phyloP scores from a whole-genome alignment of 768 basidiomycete species.

The Hericium alpestre region DNA sequence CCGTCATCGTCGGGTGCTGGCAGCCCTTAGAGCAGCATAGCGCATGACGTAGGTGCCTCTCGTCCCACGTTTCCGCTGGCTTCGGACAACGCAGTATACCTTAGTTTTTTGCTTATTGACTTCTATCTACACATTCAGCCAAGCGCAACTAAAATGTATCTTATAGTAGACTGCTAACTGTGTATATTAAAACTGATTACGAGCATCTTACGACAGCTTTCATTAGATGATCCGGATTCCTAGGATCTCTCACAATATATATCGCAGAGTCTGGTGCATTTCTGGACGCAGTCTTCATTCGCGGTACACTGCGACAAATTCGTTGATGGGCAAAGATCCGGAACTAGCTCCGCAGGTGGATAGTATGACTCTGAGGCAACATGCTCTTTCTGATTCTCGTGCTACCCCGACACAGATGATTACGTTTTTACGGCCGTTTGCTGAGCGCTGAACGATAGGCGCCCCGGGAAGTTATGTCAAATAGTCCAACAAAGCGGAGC shows the following conservation, averaged over 20 bases:
- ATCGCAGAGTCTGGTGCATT: no score
- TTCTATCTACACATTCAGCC: not conserved
- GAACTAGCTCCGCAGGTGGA: no score
- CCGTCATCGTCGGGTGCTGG: slow-evolving; percentile 5
- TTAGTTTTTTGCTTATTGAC: slow-evolving; percentile 1
- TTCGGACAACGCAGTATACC: not conserved
- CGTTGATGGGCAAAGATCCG: no score
- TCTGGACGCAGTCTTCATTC: no score
- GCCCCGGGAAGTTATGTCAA: no score
- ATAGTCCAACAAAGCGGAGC: no score
- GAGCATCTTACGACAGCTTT: not conserved
- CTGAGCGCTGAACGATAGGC: no score
- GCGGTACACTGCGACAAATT: no score
- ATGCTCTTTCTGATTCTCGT: no score
- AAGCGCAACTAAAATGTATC: slow-evolving; percentile 7
- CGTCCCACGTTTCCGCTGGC: not conserved
- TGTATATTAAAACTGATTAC: not conserved
- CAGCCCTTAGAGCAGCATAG: slow-evolving; percentile 3
- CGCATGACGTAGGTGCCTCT: not conserved
- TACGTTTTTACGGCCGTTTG: no score
- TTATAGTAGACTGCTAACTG: not conserved
- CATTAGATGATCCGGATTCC: not conserved
- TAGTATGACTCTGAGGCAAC: no score
- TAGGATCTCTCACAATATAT: not conserved
- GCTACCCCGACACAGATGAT: no score